Percentiles rank a stretch among this genome's conserved stretches.
Evolutionary conservation across 2,329 filamentous ascomycete species (phyloP).

Genomic region (Fusarium nurragi): DNA sequence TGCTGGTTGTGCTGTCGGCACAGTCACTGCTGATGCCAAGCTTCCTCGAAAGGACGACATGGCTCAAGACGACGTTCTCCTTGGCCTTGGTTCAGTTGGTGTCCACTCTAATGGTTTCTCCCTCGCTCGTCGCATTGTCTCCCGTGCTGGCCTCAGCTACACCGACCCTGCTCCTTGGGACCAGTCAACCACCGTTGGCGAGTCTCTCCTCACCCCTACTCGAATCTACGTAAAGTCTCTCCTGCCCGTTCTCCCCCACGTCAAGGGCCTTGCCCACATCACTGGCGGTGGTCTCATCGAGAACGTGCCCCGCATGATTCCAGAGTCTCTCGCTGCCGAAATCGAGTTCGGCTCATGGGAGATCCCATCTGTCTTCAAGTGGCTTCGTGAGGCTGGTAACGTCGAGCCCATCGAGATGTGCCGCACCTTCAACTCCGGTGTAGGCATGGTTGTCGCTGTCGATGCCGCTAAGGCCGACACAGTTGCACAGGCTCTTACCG

Average conservation of each 20-base stretch:
- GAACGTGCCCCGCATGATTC: conserved; percentile 95
- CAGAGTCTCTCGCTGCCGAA: conserved; percentile 77
- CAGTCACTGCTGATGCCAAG: conserved; percentile 73
- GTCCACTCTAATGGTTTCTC: conserved; percentile 98
- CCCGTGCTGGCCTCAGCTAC: conserved; percentile 76
- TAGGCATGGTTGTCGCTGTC: conserved; percentile 94
- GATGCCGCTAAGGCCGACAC: conserved; percentile 68
- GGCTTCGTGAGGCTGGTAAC: conserved; percentile 80
- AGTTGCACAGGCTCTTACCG: conserved; percentile 68
- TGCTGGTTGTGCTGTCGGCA: conserved; percentile 88
- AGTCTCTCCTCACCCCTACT: conserved; percentile 86
- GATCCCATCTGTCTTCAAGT: conserved; percentile 82
- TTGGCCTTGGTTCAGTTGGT: conserved; percentile 86
- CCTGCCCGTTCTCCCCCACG: conserved; percentile 71
- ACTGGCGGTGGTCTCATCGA: conserved; percentile 93
- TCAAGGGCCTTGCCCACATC: conserved; percentile 97
- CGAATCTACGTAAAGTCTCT: conserved; percentile 91
- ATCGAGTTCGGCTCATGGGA: conserved; percentile 82
- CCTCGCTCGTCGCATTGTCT: conserved; percentile 89
- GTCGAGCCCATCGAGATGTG: conserved; percentile 84
- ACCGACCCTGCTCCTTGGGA: conserved; percentile 81
- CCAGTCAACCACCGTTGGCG: conserved; percentile 69
- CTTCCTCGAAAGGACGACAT: conserved; percentile 82
- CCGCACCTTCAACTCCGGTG: conserved; percentile 91
- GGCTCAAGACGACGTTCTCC: conserved; percentile 81